A percentile compares a stretch with the other conserved stretches of the same genome.
phyloP scores from a whole-genome alignment of 2,329 filamentous ascomycete genomes.

The Fusarium acutatum region DNA sequence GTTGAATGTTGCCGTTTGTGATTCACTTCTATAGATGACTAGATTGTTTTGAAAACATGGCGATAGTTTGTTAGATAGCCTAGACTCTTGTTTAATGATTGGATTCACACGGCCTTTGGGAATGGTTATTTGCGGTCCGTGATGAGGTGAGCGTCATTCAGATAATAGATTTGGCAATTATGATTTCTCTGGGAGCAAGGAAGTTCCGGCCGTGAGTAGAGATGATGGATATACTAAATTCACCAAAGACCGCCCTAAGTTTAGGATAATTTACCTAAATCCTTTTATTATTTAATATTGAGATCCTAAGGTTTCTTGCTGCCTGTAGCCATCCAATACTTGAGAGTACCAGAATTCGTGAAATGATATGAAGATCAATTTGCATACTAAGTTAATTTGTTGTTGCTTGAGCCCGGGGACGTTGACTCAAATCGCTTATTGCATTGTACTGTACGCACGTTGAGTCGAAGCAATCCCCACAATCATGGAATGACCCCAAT shows the following conservation, averaged over 20 bases:
- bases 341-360: not conserved
- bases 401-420: not conserved
- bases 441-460: too few relatives aligned
- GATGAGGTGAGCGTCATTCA: not conserved
- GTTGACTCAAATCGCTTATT: not conserved
- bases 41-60: not conserved
- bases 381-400: not conserved
- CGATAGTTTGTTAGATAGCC: not conserved
- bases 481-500: not conserved
- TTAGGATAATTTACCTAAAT: not conserved
- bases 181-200: rapidly evolving
- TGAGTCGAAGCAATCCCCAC: not conserved
- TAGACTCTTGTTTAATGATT: not conserved
- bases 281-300: not conserved
- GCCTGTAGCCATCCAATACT: rapidly evolving
- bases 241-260: not conserved
- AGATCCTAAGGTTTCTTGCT: not conserved
- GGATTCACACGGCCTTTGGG: not conserved
- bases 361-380: too few relatives aligned
- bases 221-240: not conserved
- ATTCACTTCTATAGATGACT: not conserved
- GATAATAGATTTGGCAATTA: not conserved
- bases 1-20: slow-evolving; percentile 11
- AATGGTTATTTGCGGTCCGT: not conserved
- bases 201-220: rapidly evolving